Base-by-base conservation (phyloP, 148 eudicot species). In the Oxyria digyna region DNA sequence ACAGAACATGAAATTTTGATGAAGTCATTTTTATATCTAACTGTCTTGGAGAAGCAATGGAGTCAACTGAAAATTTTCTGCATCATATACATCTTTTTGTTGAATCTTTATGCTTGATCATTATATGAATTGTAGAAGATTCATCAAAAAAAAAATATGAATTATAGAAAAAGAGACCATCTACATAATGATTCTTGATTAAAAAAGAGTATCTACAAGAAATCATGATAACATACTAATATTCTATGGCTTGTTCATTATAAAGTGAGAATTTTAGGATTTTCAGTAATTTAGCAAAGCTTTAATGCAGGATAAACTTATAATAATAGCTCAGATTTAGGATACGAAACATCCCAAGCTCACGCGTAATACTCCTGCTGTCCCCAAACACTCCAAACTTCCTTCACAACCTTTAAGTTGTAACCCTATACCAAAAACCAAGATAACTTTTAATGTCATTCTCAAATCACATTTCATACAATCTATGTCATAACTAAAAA, bases 281-380 rank as follows among this genome's bases (percentile, higher is more conserved):
- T 6, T 17, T 46, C 23, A 46, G 7, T 18, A 48, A 21, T 48
- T 1, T n/a, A 48, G 10, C 54, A 48, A 48, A 6, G 54, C 6
- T 48, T 7, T 48, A 23, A 48, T 17, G 17, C 29, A 50, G 21
- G 24, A 50, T 50, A 48, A n/a, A 31, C 13, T 3, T 14, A n/a
- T 3, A 48, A 43, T 37, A 17, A 31, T 24, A 17, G 32, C 23
- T 3, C 0, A 21, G 32, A 50, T 3, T 70, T 40, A 80, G 94
- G 97, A 91, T 91, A 87, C 97, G 62, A 81, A 91, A 68, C 95
- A 88, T 74, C 95, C 95, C 77, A 86, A 76, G 88, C 91, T 86
- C 71, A 88, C 91, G 0, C 91, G 85, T 67, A 91, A 68, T 32
- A 87, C 94, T 67, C 97, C 97, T 80, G 84, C 85, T 0, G 91